Percentiles rank a stretch among this genome's conserved stretches.
Conservation (phyloP, 2,329 filamentous ascomycete genomes). For the Rhynchosporium graminicola region DNA sequence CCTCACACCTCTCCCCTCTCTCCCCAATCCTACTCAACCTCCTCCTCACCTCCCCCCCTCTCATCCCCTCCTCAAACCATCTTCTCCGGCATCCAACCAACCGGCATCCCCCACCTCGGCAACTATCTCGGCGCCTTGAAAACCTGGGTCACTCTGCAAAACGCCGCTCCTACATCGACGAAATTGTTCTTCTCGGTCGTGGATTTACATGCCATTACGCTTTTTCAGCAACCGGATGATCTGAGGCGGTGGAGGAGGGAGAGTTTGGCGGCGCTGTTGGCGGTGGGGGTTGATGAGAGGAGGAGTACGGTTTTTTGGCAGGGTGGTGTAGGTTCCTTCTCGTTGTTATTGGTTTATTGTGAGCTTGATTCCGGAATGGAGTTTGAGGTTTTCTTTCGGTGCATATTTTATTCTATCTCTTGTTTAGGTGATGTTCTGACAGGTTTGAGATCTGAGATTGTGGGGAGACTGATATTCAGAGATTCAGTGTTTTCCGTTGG, state of each 20-base stretch:
- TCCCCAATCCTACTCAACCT: conserved; percentile 11
- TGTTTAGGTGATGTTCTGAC: no score
- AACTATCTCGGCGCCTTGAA: conserved; percentile 91
- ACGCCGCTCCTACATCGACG: conserved; percentile 56
- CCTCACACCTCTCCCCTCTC: background rate
- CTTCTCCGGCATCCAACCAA: conserved; percentile 97
- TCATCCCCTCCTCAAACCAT: conserved; percentile 51
- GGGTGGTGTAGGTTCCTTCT: conserved; percentile 58
- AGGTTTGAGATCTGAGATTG: no score
- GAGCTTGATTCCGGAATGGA: background rate
- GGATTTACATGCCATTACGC: conserved; percentile 90
- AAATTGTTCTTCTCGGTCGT: conserved; percentile 84
- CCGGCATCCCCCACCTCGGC: conserved; percentile 87
- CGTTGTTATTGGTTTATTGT: background rate
- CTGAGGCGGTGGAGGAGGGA: conserved; percentile 69
- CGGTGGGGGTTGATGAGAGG: conserved; percentile 79
- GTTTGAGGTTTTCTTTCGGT: background rate
- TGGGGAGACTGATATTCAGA: no score
- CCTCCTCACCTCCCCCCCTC: conserved; percentile 7
- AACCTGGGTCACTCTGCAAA: conserved; percentile 82
- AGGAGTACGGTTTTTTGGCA: conserved; percentile 81
- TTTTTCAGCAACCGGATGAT: conserved; percentile 63
- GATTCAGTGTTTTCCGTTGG: no score
- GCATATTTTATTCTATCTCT: background rate
- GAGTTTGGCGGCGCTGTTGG: conserved; percentile 77